These are phyloP conservation scores for Kodamaea derodonti DNA, from an alignment of 1,139 yeast species.

Conservation along the genomic window DNA sequence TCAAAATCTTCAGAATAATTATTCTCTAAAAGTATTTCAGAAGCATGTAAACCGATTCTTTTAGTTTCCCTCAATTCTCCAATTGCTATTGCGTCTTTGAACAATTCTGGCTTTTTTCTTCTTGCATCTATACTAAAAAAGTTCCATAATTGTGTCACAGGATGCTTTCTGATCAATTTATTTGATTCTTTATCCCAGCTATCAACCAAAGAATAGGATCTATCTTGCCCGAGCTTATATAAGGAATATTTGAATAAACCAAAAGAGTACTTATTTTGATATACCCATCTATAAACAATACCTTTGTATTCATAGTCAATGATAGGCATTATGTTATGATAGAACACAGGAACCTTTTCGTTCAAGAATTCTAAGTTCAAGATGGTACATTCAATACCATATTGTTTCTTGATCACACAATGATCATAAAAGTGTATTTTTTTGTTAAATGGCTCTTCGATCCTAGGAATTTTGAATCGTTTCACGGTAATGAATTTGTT, in stretches of 20 bases:
- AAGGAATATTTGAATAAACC: constrained; percentile 4
- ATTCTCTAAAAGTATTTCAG: constrained; percentile 5
- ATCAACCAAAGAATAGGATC: constrained; percentile 8
- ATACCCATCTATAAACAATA: constrained; percentile 5
- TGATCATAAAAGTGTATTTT: constrained; percentile 4
- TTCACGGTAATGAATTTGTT: constrained; percentile 5
- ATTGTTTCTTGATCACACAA: constrained; percentile 5
- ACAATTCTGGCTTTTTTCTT: constrained; percentile 4
- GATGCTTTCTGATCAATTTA: constrained; percentile 4
- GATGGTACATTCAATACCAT: constrained; percentile 4
- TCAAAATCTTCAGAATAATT: constrained; percentile 2
- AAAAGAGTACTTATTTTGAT: constrained; percentile 3
- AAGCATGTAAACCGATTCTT: constrained; percentile 1
- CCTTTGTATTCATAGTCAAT: constrained; percentile 7
- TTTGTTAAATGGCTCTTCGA: constrained; percentile 3
- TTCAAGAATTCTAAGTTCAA: constrained; percentile 5
- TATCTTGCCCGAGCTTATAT: constrained; percentile 5
- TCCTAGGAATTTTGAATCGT: constrained; percentile 1
- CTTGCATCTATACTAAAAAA: background rate
- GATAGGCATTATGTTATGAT: constrained; percentile 8
- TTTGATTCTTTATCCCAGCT: constrained; percentile 6
- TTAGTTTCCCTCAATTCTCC: constrained; percentile 6
- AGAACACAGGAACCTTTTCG: constrained; percentile 5
- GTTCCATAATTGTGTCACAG: constrained; percentile 1
- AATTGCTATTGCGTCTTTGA: constrained; percentile 4